Percentiles rank a stretch among this genome's conserved stretches.
Evolutionary conservation across 768 basidiomycete species (phyloP).

Genomic region (Boletales sp.): DNA sequence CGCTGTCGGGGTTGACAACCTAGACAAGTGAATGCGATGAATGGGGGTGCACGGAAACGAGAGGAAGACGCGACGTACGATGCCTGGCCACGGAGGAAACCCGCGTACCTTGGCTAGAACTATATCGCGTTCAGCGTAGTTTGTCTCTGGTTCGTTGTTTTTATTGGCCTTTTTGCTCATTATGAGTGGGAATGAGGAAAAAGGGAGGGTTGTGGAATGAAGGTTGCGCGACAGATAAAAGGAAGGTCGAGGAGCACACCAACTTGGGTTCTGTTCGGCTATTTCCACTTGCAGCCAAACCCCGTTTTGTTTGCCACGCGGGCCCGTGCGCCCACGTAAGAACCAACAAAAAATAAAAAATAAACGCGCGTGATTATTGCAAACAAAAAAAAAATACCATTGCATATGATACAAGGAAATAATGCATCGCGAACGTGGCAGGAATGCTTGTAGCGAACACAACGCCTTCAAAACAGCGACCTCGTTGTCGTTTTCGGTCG

Average conservation of each 20-base stretch:
- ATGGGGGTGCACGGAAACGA: conserved; percentile 6
- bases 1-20: conserved; percentile 74
- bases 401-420: conserved; percentile 27
- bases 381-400: conserved; percentile 22
- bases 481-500: not conserved
- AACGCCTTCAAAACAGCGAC: conserved; percentile 12
- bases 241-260: conserved; percentile 38
- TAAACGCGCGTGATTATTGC: conserved; percentile 26
- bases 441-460: conserved; percentile 10
- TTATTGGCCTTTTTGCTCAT: conserved; percentile 54
- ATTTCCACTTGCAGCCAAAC: conserved; percentile 37
- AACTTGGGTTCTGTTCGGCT: conserved; percentile 38
- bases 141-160: conserved; percentile 37
- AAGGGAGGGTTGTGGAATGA: conserved; percentile 18
- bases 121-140: conserved; percentile 74
- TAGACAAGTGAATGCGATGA: conserved; percentile 31
- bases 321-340: conserved; percentile 38
- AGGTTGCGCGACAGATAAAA: conserved; percentile 34
- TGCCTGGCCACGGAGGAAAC: conserved; percentile 92
- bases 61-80: conserved; percentile 55
- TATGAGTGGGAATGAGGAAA: conserved; percentile 13
- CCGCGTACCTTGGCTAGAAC: conserved; percentile 94
- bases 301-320: conserved; percentile 37
- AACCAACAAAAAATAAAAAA: conserved; percentile 33
- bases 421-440: conserved; percentile 20